Conservation (phyloP, 164 flowering plant species). For the Tetracentron sinense region DNA sequence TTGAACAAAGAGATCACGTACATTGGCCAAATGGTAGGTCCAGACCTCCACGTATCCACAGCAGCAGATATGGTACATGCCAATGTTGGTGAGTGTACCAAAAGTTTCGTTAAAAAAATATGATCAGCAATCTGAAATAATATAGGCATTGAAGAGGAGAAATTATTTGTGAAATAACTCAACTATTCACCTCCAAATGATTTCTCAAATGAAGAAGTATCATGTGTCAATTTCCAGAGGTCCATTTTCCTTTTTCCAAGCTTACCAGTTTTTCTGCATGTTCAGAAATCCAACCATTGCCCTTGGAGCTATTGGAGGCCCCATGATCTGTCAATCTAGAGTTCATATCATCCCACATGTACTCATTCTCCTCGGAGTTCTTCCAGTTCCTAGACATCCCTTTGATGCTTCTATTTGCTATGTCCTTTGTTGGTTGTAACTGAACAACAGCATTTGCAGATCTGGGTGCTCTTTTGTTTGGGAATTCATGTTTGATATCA, state of each 20-base stretch:
- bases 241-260: constrained; percentile 10
- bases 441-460: constrained; percentile 30
- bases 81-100: neutral
- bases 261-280: constrained; percentile 50
- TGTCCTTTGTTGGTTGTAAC: constrained; percentile 20
- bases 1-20: neutral
- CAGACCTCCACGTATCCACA: neutral
- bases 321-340: constrained; percentile 44
- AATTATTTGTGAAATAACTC: constrained; percentile 6
- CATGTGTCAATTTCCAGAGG: constrained; percentile 8
- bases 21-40: neutral
- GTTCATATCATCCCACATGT: constrained; percentile 73
- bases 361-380: constrained; percentile 93
- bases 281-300: constrained; percentile 45
- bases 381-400: constrained; percentile 64
- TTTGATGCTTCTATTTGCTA: constrained; percentile 27
- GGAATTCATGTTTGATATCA: constrained; percentile 32
- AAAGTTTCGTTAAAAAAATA: too few species aligned
- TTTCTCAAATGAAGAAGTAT: constrained; percentile 7
- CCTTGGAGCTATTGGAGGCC: constrained; percentile 31
- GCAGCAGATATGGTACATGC: neutral
- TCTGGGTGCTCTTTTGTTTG: constrained; percentile 30
- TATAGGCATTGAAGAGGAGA: neutral
- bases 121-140: neutral
- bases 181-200: constrained; percentile 9